Conservation (phyloP, 1,284 basidiomycete species). For the Ceratobasidium sp. region DNA sequence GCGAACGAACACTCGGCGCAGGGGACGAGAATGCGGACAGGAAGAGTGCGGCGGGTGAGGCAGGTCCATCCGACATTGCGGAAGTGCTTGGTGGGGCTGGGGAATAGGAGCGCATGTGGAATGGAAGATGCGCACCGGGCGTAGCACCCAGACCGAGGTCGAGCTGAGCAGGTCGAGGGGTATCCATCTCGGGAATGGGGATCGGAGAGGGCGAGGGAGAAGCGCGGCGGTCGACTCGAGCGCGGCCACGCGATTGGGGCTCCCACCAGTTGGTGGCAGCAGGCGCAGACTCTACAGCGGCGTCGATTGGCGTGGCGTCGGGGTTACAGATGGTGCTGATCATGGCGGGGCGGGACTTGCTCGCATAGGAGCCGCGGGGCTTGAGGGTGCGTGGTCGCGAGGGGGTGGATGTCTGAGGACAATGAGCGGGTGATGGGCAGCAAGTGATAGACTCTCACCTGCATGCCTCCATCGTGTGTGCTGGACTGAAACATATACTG, state of each 20-base stretch:
- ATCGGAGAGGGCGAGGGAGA: slow-evolving; percentile 20
- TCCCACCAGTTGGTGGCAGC: slow-evolving; percentile 35
- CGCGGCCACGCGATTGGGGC: slow-evolving; percentile 16
- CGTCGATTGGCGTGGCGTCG: background rate
- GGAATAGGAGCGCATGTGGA: slow-evolving; percentile 36
- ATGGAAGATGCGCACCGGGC: slow-evolving; percentile 19
- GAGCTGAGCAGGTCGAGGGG: slow-evolving; percentile 3
- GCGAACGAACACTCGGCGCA: slow-evolving; percentile 39
- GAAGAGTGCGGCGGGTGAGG: slow-evolving; percentile 81
- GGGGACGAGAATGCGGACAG: slow-evolving; percentile 66
- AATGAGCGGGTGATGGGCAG: background rate
- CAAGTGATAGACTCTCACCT: background rate
- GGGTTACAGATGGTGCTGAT: background rate
- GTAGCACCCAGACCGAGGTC: slow-evolving; percentile 2
- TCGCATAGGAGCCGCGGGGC: slow-evolving; percentile 22
- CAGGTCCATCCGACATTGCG: slow-evolving; percentile 35
- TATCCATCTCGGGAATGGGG: slow-evolving; percentile 23
- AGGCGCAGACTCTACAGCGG: background rate
- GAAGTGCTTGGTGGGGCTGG: slow-evolving; percentile 27
- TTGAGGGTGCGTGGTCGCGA: slow-evolving; percentile 12
- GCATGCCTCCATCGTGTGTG: slow-evolving; percentile 22
- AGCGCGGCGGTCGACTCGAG: slow-evolving; percentile 9
- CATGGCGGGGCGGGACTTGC: slow-evolving; percentile 24
- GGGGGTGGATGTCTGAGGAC: slow-evolving; percentile 25
- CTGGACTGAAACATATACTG: slow-evolving; percentile 24